Evolutionary conservation across 176 grass and related monocot genomes (phyloP), one percentile per base, ranked within the genome.

Genomic region (Rhynchospora pubera): DNA sequence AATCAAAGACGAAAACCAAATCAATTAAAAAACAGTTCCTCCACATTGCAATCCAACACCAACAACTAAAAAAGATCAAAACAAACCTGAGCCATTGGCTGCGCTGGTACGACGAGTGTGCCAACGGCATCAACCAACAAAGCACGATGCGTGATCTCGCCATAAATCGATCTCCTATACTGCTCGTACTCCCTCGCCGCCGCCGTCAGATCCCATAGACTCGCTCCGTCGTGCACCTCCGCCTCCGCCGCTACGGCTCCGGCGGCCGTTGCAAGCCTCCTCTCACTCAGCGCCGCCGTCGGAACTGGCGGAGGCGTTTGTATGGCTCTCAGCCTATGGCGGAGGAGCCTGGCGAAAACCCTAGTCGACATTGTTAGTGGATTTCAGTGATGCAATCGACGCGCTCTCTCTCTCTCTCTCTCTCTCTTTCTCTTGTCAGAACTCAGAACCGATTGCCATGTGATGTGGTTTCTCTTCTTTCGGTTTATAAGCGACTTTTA

Each of bases 111-210:
- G 74, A 97, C 83, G 65, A 97, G 95, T 9, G 95, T 98, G 61
- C 95, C 95, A 28, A 91, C 95, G 58, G 90, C 95, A 80, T 98
- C 95, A 52, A 98, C 95, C 78, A 98, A 85, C 73, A 98, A 84
- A 43, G 95, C 95, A 79, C 92, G 93, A 64, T 98, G 95, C 23
- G 95, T 98, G 88, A 98, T 94, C 42, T 94, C 92, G 23, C 95
- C 95, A 83, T 98, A 98, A 39, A 98, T 85, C 43, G 95, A 88
- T 69, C 89, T 60, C n/a, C 95, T 85, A 84, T 98, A 94, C 66
- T 98, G 92, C 83, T 93, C 87, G 84, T 98, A 98, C 83, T 98
- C 95, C 74, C 83, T 84, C 18, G 90, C 86, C 1, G n/a, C n/a
- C n/a, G 89, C 94, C 79, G 85, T 77, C 67, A 82, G 58, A 72